A percentile compares a stretch with the other conserved stretches of the same genome.
Conservation (phyloP, 257 asterid species). For the Nicotiana otophora region DNA sequence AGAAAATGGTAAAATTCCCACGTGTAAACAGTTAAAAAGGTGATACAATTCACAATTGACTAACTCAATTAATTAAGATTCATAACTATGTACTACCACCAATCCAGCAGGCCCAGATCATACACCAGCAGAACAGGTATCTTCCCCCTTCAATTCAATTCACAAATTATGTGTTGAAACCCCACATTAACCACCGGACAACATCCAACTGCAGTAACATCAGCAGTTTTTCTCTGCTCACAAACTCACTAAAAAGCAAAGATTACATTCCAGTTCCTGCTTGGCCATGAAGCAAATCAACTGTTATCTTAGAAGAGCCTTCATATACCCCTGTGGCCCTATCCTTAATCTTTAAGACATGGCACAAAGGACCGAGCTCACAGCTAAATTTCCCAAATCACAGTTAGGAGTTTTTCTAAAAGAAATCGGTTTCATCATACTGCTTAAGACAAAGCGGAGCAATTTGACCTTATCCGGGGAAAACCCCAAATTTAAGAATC, state of each 20-base stretch:
- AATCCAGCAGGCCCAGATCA: neutral
- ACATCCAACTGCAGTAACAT: neutral
- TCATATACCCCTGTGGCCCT: neutral
- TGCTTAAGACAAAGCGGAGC: neutral
- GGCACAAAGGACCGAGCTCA: neutral
- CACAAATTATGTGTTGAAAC: neutral
- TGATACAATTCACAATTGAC: neutral
- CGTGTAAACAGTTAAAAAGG: neutral
- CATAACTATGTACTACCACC: neutral
- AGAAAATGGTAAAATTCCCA: neutral
- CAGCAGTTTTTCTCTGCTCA: neutral
- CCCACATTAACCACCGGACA: neutral
- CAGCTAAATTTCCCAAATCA: neutral
- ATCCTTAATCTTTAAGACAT: neutral
- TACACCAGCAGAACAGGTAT: neutral
- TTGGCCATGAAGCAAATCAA: neutral
- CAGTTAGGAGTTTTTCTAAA: neutral
- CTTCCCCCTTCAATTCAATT: neutral
- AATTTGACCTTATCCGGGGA: neutral
- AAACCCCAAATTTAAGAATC: neutral
- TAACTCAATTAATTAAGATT: neutral
- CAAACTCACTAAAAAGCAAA: neutral
- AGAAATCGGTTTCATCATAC: neutral
- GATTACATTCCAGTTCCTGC: neutral
- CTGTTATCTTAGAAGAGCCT: neutral